Evolutionary conservation across 768 basidiomycete species (phyloP).

Genomic region (Coprinopsis cinerea): DNA sequence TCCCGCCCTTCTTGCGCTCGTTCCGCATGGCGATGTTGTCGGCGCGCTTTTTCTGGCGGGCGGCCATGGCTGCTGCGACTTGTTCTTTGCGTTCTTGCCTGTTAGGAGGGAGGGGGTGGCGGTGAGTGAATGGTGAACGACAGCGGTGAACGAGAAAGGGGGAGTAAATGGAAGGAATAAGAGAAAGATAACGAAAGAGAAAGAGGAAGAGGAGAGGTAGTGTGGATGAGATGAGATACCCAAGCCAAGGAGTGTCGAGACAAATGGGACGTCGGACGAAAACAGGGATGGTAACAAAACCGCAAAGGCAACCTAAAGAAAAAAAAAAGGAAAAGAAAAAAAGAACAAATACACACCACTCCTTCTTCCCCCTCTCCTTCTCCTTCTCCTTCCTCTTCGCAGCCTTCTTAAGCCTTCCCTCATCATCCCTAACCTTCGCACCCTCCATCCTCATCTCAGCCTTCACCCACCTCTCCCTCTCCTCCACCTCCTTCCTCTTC

Average conservation of each 20-base stretch:
- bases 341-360: constrained; percentile 54
- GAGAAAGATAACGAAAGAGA: neutral
- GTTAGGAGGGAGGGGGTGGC: neutral
- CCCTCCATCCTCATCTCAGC: constrained; percentile 85
- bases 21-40: constrained; percentile 88
- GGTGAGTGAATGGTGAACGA: too few relatives aligned
- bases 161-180: neutral
- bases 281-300: too few relatives aligned
- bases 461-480: constrained; percentile 85
- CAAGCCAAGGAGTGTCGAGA: too few relatives aligned
- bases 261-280: too few relatives aligned
- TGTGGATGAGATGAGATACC: too few relatives aligned
- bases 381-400: constrained; percentile 89
- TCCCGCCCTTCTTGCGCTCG: constrained; percentile 68
- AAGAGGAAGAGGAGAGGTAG: neutral
- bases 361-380: constrained; percentile 77
- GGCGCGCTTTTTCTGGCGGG: constrained; percentile 82
- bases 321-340: constrained; percentile 5
- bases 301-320: constrained; percentile 32
- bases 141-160: neutral
- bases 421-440: constrained; percentile 87
- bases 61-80: constrained; percentile 65
- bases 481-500: constrained; percentile 73
- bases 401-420: constrained; percentile 82
- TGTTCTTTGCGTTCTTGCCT: constrained; percentile 73